Base-by-base conservation (phyloP, 2,329 filamentous ascomycete species). In the Hawksworthiomyces lignivorus region DNA sequence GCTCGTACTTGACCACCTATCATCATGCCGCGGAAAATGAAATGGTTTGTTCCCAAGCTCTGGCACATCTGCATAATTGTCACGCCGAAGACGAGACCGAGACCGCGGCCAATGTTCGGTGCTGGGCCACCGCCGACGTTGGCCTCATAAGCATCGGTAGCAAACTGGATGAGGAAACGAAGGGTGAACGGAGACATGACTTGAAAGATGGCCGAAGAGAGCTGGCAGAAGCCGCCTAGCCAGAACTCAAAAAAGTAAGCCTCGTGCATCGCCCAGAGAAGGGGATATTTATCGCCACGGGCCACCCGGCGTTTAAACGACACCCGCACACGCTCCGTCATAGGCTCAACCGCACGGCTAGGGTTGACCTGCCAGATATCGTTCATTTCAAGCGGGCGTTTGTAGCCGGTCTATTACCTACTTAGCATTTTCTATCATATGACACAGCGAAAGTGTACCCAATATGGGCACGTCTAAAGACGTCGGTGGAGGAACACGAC, bases 321-420 rank as follows among this genome's bases (percentile, higher is more conserved):
- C 6, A 67, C 69, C 46, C 80, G 73, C 34, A 94, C 65, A 50
- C 72, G 82, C 7, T 64, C 61, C 7, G 84, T 80, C 60, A 95
- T 68, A 10, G 78, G 67, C 48, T 86, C 79, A 33, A 87, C 80
- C 14, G 78, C 75, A 46, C 92, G 75, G 46, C 84, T 67, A 0
- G 89, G 89, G 49, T 96, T 96, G 52, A 97, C 84, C 1, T 72
- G 67, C 83, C 88, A 97, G 44, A 98, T 79, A 59, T 98, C 92
- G 51, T 84, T 85, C 42, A 81, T 65, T 55, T 95, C 83, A 3
- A 98, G 72, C 3, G 81, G 78, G 12, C 92, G 81, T 56, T 87
- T 81, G 62, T 96, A 97, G 27, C 92, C 92, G 29, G 80, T 76
- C 80, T 87, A 26, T 12, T 12, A 12, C n/a, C n/a, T n/a, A n/a